Percentiles rank a stretch among this genome's conserved stretches.
These are phyloP conservation scores for Heterococcus sp. DNA, from an alignment of 108 stramenopile genomes.

Conservation along the genomic window DNA sequence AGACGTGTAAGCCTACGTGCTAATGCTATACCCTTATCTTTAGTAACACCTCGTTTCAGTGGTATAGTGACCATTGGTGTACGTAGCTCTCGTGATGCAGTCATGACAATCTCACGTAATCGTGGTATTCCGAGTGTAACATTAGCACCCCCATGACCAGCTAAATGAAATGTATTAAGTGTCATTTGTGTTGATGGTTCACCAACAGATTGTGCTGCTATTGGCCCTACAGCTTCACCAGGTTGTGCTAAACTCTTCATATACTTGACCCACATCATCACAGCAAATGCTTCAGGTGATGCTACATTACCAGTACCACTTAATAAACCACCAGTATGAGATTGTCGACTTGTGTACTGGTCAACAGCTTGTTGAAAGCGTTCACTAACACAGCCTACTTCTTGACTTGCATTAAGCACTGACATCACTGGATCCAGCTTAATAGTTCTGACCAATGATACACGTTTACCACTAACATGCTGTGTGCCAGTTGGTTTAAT, in stretches of 20 bases:
- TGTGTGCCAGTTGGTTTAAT: too few species aligned
- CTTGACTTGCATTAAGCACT: slow-evolving; percentile 25
- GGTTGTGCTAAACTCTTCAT: slow-evolving; percentile 80
- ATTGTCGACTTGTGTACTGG: slow-evolving; percentile 14
- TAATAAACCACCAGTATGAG: slow-evolving; percentile 20
- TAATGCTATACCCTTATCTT: slow-evolving; percentile 63
- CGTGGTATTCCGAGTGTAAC: slow-evolving; percentile 99
- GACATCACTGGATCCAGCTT: slow-evolving; percentile 41
- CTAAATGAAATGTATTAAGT: slow-evolving; percentile 98
- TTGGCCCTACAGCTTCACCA: slow-evolving; percentile 97
- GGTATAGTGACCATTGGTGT: slow-evolving; percentile 96
- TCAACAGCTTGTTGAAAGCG: slow-evolving; percentile 40
- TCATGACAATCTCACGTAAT: slow-evolving; percentile 99
- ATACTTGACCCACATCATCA: slow-evolving; percentile 75
- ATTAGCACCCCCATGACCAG: slow-evolving; percentile 96
- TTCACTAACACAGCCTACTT: slow-evolving; percentile 46
- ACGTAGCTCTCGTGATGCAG: slow-evolving; percentile 82
- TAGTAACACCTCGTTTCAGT: slow-evolving; percentile 59
- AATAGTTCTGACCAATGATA: too few species aligned
- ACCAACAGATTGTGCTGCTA: slow-evolving; percentile 84
- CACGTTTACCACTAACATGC: too few species aligned
- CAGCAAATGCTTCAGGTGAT: slow-evolving; percentile 38
- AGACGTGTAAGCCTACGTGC: slow-evolving; percentile 69
- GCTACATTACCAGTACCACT: background rate
- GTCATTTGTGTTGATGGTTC: slow-evolving; percentile 99